phyloP scores from a whole-genome alignment of 2,329 filamentous ascomycete species.

The Colletotrichum echinochloae region DNA sequence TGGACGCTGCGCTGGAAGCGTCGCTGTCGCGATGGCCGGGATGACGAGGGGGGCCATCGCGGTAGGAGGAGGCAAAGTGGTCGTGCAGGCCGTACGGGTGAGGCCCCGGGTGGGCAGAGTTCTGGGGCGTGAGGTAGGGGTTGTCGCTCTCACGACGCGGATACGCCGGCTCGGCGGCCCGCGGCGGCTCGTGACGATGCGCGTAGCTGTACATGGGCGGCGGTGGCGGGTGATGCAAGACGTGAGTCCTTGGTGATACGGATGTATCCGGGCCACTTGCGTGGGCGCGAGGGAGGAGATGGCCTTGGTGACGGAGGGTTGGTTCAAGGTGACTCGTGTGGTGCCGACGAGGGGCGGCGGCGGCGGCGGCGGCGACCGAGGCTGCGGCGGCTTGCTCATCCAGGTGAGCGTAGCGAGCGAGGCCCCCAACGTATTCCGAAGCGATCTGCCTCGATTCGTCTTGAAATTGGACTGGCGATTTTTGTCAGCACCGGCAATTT shows the following conservation, averaged over 20 bases:
- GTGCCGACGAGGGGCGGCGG: constrained; percentile 40
- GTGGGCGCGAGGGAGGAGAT: constrained; percentile 37
- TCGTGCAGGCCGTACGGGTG: constrained; percentile 32
- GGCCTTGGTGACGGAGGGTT: constrained; percentile 45
- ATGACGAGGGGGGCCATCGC: constrained; percentile 10
- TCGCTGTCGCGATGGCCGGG: constrained; percentile 52
- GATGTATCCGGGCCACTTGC: constrained; percentile 31
- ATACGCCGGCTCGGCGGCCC: constrained; percentile 27
- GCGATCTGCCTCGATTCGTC: constrained; percentile 93
- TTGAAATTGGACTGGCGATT: constrained; percentile 75
- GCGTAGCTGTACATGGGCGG: constrained; percentile 33
- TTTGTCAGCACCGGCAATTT: constrained; percentile 8
- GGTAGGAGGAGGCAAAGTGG: constrained; percentile 23
- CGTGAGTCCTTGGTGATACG: constrained; percentile 30
- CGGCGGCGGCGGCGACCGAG: no score
- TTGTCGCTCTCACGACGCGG: constrained; percentile 38
- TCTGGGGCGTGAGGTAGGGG: constrained; percentile 45
- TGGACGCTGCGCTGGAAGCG: constrained; percentile 54
- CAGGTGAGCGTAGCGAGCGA: constrained; percentile 75
- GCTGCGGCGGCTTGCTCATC: constrained; percentile 48
- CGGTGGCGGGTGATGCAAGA: constrained; percentile 23
- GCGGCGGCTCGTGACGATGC: constrained; percentile 9
- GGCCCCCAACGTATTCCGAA: constrained; percentile 86
- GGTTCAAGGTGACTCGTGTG: constrained; percentile 43
- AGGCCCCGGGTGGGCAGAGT: constrained; percentile 44